Conservation (phyloP, 2,329 filamentous ascomycete species). For the Colletotrichum caudatum region DNA sequence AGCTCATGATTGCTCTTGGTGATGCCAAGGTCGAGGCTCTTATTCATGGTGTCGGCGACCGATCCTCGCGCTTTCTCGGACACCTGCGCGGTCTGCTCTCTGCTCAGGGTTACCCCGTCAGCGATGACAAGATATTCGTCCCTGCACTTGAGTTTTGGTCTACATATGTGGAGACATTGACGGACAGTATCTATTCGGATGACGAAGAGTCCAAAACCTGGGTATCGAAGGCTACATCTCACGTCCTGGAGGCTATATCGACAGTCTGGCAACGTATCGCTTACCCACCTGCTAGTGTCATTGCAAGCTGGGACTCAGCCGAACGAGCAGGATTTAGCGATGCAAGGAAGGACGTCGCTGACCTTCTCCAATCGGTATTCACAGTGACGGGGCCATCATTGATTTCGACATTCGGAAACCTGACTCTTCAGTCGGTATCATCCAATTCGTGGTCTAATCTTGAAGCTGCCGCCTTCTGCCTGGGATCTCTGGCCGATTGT, state of each 20-base stretch:
- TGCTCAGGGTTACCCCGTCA: slow-evolving; percentile 74
- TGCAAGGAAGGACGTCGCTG: slow-evolving; percentile 82
- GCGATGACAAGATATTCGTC: slow-evolving; percentile 81
- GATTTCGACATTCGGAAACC: slow-evolving; percentile 67
- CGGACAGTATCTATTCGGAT: slow-evolving; percentile 67
- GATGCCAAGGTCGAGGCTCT: slow-evolving; percentile 73
- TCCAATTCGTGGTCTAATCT: slow-evolving; percentile 68
- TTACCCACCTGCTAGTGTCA: slow-evolving; percentile 70
- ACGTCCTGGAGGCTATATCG: slow-evolving; percentile 73
- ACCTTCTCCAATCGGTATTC: slow-evolving; percentile 80
- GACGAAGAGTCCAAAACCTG: slow-evolving; percentile 62
- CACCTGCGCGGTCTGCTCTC: slow-evolving; percentile 74
- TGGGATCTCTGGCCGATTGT: slow-evolving; percentile 76
- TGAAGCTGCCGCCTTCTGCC: slow-evolving; percentile 71
- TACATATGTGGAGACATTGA: slow-evolving; percentile 77
- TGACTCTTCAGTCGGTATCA: slow-evolving; percentile 64
- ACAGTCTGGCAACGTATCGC: slow-evolving; percentile 77
- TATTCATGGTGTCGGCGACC: slow-evolving; percentile 64
- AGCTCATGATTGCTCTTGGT: slow-evolving; percentile 76
- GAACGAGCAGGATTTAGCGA: slow-evolving; percentile 76
- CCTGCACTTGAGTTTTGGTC: slow-evolving; percentile 85
- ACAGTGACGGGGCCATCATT: slow-evolving; percentile 68
- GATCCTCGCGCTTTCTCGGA: slow-evolving; percentile 65
- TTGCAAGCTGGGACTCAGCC: slow-evolving; percentile 76
- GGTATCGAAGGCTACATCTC: slow-evolving; percentile 68